These are phyloP conservation scores for Syzygium syzygioides DNA, from an alignment of 441 rosid species.

Conservation along the genomic window DNA sequence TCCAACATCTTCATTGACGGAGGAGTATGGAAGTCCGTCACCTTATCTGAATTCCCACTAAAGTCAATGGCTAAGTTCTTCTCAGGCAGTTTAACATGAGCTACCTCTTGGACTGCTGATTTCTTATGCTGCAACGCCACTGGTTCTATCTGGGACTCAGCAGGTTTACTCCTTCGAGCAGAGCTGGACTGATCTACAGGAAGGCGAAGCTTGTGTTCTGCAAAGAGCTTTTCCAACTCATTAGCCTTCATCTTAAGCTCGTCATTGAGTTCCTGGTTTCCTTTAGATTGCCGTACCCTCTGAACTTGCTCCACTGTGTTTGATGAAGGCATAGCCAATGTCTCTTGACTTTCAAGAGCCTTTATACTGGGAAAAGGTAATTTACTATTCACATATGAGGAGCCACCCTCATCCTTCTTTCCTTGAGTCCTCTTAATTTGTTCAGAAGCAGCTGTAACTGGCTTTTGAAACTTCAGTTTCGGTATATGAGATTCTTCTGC, in stretches of 20 bases:
- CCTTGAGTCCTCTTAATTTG: conserved; percentile 47
- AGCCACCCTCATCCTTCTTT: conserved; percentile 39
- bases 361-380: conserved; percentile 25
- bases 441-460: conserved; percentile 42
- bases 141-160: conserved; percentile 45
- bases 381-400: conserved; percentile 39
- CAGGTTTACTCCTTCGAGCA: conserved; percentile 56
- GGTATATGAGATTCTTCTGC: conserved; percentile 43
- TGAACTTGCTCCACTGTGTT: conserved; percentile 56
- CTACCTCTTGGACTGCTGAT: conserved; percentile 32
- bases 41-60: conserved; percentile 27
- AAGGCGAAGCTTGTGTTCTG: conserved; percentile 90
- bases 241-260: conserved; percentile 91
- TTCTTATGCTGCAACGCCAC: conserved; percentile 35
- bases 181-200: conserved; percentile 78
- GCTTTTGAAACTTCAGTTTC: conserved; percentile 49
- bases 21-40: conserved; percentile 46
- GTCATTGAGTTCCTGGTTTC: conserved; percentile 85
- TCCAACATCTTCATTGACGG: conserved; percentile 43
- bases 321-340: conserved; percentile 18
- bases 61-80: conserved; percentile 29
- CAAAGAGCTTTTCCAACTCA: conserved; percentile 95
- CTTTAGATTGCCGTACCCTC: conserved; percentile 73
- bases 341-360: conserved; percentile 38
- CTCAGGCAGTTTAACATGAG: conserved; percentile 34